Evolutionary conservation across 192 early-diverging fungal genomes (phyloP).

Genomic region (Coemansia interrupta): DNA sequence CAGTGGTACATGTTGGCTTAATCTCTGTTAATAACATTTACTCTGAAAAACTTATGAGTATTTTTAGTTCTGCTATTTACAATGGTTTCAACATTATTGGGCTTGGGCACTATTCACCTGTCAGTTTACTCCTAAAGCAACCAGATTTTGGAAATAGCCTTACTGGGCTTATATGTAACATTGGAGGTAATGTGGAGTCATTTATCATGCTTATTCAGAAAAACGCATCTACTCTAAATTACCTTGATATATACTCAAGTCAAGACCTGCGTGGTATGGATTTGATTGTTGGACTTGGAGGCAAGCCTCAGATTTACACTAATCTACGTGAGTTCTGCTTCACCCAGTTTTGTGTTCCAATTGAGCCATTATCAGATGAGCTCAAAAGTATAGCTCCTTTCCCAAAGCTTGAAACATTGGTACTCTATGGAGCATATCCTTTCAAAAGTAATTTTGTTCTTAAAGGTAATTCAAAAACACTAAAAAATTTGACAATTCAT

Average conservation of each 20-base stretch:
- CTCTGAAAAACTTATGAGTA: not conserved
- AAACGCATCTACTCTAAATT: not conserved
- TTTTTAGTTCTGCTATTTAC: not conserved
- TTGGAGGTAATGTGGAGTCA: not conserved
- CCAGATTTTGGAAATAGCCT: not conserved
- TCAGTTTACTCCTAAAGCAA: not conserved
- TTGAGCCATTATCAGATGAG: not conserved
- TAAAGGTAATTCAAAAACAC: not conserved
- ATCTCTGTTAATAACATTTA: not conserved
- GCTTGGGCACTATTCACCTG: not conserved
- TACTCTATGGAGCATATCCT: not conserved
- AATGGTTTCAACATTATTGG: not conserved
- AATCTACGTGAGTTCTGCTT: not conserved
- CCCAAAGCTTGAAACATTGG: not conserved
- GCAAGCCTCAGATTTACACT: not conserved
- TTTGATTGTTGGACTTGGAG: not conserved
- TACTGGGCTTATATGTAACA: not conserved
- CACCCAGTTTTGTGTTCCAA: not conserved
- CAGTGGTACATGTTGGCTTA: not conserved
- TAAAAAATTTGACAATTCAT: not conserved
- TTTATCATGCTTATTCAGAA: not conserved
- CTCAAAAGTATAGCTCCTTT: not conserved
- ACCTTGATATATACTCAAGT: not conserved
- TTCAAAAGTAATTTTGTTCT: not conserved
- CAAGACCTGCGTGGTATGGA: not conserved